Evolutionary conservation across 257 asterid genomes (phyloP).

Genomic region (Haberlea rhodopensis): DNA sequence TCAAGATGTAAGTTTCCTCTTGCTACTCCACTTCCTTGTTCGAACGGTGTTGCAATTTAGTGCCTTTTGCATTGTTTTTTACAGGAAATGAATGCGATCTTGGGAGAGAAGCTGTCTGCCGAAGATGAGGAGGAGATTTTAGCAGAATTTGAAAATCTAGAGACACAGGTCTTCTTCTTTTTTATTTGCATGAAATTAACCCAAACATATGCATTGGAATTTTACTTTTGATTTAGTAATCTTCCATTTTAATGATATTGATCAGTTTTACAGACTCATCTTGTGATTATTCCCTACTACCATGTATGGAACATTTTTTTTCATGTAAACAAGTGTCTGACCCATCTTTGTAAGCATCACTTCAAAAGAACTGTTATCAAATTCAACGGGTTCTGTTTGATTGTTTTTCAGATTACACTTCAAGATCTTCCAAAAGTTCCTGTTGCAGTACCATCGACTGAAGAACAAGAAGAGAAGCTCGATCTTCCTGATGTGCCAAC

Average conservation of each 20-base stretch:
- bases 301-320: neutral
- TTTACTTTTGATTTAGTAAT: neutral
- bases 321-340: neutral
- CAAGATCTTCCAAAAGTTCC: slow-evolving; percentile 78
- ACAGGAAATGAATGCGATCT: slow-evolving; percentile 74
- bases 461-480: slow-evolving; percentile 50
- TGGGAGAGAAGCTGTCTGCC: slow-evolving; percentile 94
- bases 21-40: slow-evolving; percentile 18
- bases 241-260: neutral
- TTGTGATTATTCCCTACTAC: neutral
- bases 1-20: slow-evolving; percentile 71
- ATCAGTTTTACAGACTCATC: neutral
- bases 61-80: slow-evolving; percentile 9
- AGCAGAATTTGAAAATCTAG: slow-evolving; percentile 86
- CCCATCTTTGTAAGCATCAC: neutral
- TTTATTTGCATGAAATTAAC: slow-evolving; percentile 2
- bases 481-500: slow-evolving; percentile 91
- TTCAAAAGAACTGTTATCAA: neutral
- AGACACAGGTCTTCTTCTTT: slow-evolving; percentile 64
- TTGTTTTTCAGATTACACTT: slow-evolving; percentile 52
- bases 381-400: slow-evolving; percentile 12
- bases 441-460: slow-evolving; percentile 32
- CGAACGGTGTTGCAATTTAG: neutral
- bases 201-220: too few relatives aligned
- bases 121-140: slow-evolving; percentile 94